Percentiles rank a stretch among this genome's conserved stretches.
These are phyloP conservation scores for Lactifluus echinatus DNA, from an alignment of 768 basidiomycete species.

Conservation along the genomic window DNA sequence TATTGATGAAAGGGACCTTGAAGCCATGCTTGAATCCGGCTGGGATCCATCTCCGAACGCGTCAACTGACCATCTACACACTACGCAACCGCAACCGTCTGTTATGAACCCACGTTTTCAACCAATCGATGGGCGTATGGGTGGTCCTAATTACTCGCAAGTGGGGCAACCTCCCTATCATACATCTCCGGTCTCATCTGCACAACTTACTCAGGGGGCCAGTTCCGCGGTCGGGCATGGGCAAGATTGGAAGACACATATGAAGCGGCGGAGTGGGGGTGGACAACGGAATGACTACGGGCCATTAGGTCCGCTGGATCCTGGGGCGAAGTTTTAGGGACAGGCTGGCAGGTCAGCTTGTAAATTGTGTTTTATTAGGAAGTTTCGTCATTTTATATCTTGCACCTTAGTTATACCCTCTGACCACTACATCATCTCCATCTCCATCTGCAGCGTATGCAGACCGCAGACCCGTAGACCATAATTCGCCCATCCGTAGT, in stretches of 20 bases:
- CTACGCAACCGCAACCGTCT: conserved; percentile 26
- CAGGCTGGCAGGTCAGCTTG: conserved; percentile 13
- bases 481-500: conserved; percentile 14
- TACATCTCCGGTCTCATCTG: conserved; percentile 29
- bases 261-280: conserved; percentile 35
- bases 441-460: conserved; percentile 6
- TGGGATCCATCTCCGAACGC: conserved; percentile 63
- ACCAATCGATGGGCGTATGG: conserved; percentile 39
- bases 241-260: conserved; percentile 32
- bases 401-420: conserved; percentile 17
- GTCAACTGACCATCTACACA: conserved; percentile 25
- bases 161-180: conserved; percentile 15
- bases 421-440: conserved; percentile 7
- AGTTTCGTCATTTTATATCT: conserved; percentile 14
- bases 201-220: conserved; percentile 25
- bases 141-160: conserved; percentile 10
- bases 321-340: conserved; percentile 24
- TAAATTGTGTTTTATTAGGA: conserved; percentile 5
- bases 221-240: conserved; percentile 29
- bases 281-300: conserved; percentile 35
- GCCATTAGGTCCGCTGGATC: conserved; percentile 39
- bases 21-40: conserved; percentile 87
- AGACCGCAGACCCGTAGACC: conserved; percentile 2
- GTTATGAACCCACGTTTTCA: conserved; percentile 51
- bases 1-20: conserved; percentile 68